These are phyloP conservation scores for Capniomyces stellatus DNA, from an alignment of 371 early-diverging fungal species.

Conservation along the genomic window DNA sequence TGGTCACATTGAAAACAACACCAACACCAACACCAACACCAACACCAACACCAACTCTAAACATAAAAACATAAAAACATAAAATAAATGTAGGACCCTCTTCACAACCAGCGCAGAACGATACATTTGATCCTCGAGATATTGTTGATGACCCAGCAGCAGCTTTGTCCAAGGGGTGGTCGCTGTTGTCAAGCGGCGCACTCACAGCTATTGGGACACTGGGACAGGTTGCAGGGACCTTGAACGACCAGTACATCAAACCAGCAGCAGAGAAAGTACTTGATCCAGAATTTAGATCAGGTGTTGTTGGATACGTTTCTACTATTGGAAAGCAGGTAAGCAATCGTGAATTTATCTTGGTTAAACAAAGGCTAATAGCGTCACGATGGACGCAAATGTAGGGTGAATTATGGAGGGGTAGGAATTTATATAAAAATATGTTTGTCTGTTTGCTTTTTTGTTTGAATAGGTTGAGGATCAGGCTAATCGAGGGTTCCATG, in stretches of 20 bases:
- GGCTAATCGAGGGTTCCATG: background rate
- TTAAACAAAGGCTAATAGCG: too few relatives aligned
- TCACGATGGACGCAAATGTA: too few relatives aligned
- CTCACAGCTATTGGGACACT: constrained; percentile 50
- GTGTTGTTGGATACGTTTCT: constrained; percentile 48
- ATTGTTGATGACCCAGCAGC: constrained; percentile 65
- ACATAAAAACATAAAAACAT: too few relatives aligned
- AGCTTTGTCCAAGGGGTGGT: constrained; percentile 70
- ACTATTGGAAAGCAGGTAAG: constrained; percentile 44
- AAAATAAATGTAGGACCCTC: too few relatives aligned
- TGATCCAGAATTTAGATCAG: constrained; percentile 69
- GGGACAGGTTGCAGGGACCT: constrained; percentile 39
- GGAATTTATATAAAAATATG: too few relatives aligned
- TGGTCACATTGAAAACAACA: background rate
- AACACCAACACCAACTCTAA: too few relatives aligned
- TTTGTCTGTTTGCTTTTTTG: constrained; percentile 11
- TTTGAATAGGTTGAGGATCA: constrained; percentile 5
- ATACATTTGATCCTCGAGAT: constrained; percentile 26
- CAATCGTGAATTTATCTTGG: constrained; percentile 9
- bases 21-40: background rate
- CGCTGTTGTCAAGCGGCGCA: constrained; percentile 52
- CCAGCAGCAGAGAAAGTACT: constrained; percentile 69
- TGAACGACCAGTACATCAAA: constrained; percentile 61
- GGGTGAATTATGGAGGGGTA: too few relatives aligned
- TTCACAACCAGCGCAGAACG: too few relatives aligned